Evolutionary conservation across 2,329 filamentous ascomycete species (phyloP).

Genomic region (Aspergillus thermomutatus): DNA sequence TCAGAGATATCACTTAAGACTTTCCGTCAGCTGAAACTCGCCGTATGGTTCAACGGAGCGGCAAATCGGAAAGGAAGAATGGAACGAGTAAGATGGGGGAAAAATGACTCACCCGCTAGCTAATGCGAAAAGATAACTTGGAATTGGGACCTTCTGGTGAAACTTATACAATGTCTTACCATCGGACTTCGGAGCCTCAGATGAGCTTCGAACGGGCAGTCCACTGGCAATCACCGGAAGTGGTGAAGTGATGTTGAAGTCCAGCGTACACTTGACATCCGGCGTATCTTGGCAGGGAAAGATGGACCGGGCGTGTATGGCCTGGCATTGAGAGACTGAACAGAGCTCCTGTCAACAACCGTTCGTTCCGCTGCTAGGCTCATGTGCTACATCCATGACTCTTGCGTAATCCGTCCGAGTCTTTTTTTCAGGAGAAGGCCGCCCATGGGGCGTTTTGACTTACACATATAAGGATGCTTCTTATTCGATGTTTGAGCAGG

Average conservation of each 20-base stretch:
- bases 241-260: conserved; percentile 81
- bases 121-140: conserved; percentile 90
- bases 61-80: neutral
- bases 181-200: conserved; percentile 49
- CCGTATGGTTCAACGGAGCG: neutral
- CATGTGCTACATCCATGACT: neutral
- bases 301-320: conserved; percentile 88
- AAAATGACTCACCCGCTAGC: conserved; percentile 53
- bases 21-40: neutral
- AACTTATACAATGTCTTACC: conserved; percentile 71
- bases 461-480: conserved; percentile 90
- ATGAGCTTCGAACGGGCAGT: conserved; percentile 54
- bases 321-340: conserved; percentile 85
- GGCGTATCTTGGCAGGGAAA: conserved; percentile 98
- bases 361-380: neutral
- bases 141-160: conserved; percentile 87
- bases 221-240: conserved; percentile 92
- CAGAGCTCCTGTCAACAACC: neutral
- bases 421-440: conserved; percentile 39
- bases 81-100: neutral
- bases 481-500: conserved; percentile 92
- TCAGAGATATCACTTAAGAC: conserved; percentile 70
- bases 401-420: neutral
- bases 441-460: conserved; percentile 13
- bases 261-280: conserved; percentile 93